Conservation (phyloP, 2,329 filamentous ascomycete genomes). For the Saccharata proteae region DNA sequence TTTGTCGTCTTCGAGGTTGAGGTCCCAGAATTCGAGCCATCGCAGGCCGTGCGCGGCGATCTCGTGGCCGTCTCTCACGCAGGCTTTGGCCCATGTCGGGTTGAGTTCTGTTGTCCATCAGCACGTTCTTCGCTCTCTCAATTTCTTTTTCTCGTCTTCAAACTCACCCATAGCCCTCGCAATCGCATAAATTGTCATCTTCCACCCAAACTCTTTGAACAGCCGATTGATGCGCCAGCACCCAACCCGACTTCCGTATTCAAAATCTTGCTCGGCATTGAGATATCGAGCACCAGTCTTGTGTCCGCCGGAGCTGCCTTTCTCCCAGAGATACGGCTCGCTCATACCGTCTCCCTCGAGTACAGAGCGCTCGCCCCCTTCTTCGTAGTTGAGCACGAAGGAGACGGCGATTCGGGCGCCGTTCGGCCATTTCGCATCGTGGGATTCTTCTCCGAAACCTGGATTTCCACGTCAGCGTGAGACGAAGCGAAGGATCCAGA, state of each 20-base stretch:
- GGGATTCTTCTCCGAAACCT: constrained; percentile 17
- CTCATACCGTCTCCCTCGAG: constrained; percentile 11
- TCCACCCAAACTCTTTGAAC: constrained; percentile 31
- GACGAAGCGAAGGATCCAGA: neutral
- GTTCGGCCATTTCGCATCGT: constrained; percentile 21
- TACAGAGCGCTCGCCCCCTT: constrained; percentile 13
- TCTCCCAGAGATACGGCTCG: constrained; percentile 26
- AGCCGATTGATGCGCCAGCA: constrained; percentile 30
- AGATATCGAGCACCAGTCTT: constrained; percentile 18
- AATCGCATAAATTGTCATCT: constrained; percentile 32
- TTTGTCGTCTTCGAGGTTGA: constrained; percentile 25
- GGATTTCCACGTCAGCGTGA: constrained; percentile 1
- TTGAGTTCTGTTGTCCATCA: constrained; percentile 22
- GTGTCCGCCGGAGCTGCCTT: constrained; percentile 15
- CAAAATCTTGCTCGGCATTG: constrained; percentile 22
- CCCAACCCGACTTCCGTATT: constrained; percentile 23
- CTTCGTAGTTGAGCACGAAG: constrained; percentile 16
- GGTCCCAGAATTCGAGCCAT: constrained; percentile 33
- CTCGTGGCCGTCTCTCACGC: constrained; percentile 29
- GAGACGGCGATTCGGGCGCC: constrained; percentile 21
- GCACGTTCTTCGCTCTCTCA: no score
- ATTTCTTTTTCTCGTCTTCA: neutral
- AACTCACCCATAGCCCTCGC: constrained; percentile 22
- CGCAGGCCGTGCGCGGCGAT: constrained; percentile 29
- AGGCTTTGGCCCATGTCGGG: constrained; percentile 27